Conservation (phyloP, 2,329 filamentous ascomycete species). For the Elsinoe fawcettii region DNA sequence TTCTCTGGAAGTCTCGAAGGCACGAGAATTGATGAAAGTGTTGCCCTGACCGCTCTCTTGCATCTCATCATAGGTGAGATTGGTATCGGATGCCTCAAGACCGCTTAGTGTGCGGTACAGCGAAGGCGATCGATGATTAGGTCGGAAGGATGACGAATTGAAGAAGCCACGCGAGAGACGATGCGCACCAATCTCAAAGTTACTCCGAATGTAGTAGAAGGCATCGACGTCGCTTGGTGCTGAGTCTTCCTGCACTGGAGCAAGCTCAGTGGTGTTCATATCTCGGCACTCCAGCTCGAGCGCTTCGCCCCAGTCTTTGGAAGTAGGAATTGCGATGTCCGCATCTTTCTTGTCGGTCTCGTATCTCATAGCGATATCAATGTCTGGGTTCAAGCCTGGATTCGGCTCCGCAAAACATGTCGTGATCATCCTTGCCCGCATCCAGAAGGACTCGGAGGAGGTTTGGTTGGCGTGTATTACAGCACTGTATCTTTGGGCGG, state of each 20-base stretch:
- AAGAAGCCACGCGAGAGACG: conserved; percentile 52
- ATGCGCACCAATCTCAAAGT: conserved; percentile 54
- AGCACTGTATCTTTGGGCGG: conserved; percentile 63
- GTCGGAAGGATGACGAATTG: conserved; percentile 49
- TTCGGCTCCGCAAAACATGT: conserved; percentile 52
- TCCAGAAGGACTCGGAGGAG: conserved; percentile 31
- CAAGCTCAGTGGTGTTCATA: conserved; percentile 41
- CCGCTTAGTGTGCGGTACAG: conserved; percentile 46
- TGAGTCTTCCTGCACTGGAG: conserved; percentile 37
- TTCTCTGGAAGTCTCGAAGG: conserved; percentile 26
- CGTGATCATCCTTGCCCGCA: conserved; percentile 53
- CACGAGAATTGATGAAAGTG: conserved; percentile 26
- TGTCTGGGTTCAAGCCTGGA: conserved; percentile 40
- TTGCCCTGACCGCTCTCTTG: conserved; percentile 16
- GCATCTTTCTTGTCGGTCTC: conserved; percentile 15
- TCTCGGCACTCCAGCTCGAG: conserved; percentile 46
- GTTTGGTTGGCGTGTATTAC: conserved; percentile 47
- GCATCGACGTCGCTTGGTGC: conserved; percentile 44
- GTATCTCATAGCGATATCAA: conserved; percentile 46
- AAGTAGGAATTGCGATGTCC: conserved; percentile 28
- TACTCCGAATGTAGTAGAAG: conserved; percentile 49
- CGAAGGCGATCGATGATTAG: conserved; percentile 41
- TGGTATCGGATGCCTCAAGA: conserved; percentile 26
- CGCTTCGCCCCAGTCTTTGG: conserved; percentile 44
- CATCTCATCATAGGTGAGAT: conserved; percentile 20